Conservation (phyloP, 768 basidiomycete genomes). For the Coprinopsis strossmayeri region DNA sequence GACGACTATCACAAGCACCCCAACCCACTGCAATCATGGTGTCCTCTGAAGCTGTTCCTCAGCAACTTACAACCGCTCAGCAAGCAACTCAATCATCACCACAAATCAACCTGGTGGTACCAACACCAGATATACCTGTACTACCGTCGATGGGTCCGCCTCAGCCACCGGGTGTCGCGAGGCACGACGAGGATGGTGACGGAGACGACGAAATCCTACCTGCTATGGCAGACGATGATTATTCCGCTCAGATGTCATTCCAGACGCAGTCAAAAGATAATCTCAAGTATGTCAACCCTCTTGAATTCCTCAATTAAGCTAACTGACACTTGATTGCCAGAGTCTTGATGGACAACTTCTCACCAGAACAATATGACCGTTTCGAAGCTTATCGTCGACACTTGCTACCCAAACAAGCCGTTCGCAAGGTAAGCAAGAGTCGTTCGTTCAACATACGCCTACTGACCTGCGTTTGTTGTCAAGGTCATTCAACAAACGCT, state of each 20-base stretch:
- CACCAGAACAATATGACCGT: constrained; percentile 76
- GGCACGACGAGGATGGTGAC: constrained; percentile 51
- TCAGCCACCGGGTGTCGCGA: neutral
- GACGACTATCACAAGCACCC: too few relatives aligned
- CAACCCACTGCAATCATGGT: too few relatives aligned
- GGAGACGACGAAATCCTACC: constrained; percentile 75
- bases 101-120: constrained; percentile 8
- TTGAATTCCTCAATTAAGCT: neutral
- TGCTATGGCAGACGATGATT: constrained; percentile 87
- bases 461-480: neutral
- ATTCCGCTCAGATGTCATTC: constrained; percentile 76
- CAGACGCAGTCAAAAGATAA: constrained; percentile 88
- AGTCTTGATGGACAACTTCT: constrained; percentile 86
- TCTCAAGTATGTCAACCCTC: constrained; percentile 47
- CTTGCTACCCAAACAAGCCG: constrained; percentile 76
- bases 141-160: constrained; percentile 14
- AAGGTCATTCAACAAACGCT: constrained; percentile 81
- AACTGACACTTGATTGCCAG: constrained; percentile 27
- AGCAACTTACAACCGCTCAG: neutral
- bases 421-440: constrained; percentile 54
- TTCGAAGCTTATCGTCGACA: constrained; percentile 86
- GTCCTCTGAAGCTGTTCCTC: too few relatives aligned
- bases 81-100: neutral
- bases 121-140: constrained; percentile 13
- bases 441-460: neutral